Conservation (phyloP, 2,329 filamentous ascomycete species). For the Aspergillus udagawae region DNA sequence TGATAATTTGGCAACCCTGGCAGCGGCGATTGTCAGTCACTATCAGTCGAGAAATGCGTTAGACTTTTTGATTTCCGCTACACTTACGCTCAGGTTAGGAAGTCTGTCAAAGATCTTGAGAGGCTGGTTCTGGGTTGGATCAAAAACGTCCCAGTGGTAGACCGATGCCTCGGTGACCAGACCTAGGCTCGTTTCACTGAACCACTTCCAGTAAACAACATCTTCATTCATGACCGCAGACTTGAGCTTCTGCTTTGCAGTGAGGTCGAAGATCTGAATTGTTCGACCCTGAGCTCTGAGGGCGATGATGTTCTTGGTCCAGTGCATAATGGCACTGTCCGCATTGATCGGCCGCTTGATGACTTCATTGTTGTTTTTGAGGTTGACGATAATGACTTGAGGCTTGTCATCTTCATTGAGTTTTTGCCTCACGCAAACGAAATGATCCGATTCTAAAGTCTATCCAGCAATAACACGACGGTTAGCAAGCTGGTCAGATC, state of each 20-base stretch:
- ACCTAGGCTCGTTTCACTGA: constrained; percentile 81
- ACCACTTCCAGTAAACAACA: constrained; percentile 99
- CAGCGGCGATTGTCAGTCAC: constrained; percentile 9
- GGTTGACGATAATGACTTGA: constrained; percentile 95
- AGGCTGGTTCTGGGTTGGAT: constrained; percentile 71
- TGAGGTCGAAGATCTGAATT: constrained; percentile 95
- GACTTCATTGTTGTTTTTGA: constrained; percentile 96
- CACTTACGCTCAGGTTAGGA: constrained; percentile 74
- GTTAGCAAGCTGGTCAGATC: constrained; percentile 13
- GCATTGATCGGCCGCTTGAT: constrained; percentile 95
- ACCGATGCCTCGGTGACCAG: constrained; percentile 87
- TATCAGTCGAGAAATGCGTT: neutral
- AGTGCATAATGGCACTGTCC: constrained; percentile 99
- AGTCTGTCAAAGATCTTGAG: constrained; percentile 95
- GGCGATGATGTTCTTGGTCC: constrained; percentile 91
- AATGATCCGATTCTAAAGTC: constrained; percentile 97
- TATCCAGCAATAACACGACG: constrained; percentile 37
- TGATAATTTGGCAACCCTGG: constrained; percentile 97
- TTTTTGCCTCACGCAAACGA: constrained; percentile 94
- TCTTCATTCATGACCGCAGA: constrained; percentile 95
- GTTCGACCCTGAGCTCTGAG: constrained; percentile 92
- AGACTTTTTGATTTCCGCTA: neutral
- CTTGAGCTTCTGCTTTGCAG: constrained; percentile 91
- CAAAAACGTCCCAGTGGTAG: constrained; percentile 97
- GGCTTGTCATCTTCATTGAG: constrained; percentile 77